Conservation (phyloP, 1,284 basidiomycete genomes). For the Meira miltonrushii region DNA sequence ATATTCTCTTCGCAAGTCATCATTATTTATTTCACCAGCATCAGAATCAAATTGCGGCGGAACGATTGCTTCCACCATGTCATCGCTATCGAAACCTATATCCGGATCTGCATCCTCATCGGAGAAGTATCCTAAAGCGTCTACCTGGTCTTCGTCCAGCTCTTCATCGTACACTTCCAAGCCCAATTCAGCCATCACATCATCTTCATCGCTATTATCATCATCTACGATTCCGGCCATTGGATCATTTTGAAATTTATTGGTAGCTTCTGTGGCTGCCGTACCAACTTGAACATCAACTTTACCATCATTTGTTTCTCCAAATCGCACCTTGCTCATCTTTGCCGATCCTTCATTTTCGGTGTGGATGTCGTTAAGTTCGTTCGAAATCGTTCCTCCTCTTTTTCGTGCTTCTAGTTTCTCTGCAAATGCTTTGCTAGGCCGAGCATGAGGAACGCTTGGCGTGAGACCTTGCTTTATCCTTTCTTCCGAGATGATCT, state of each 20-base stretch:
- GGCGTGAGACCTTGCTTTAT: slow-evolving; percentile 34
- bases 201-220: slow-evolving; percentile 7
- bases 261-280: not conserved
- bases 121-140: slow-evolving; percentile 25
- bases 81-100: slow-evolving; percentile 42
- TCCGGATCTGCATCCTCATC: slow-evolving; percentile 34
- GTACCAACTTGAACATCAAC: not conserved
- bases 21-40: not conserved
- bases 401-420: slow-evolving; percentile 25
- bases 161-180: slow-evolving; percentile 11
- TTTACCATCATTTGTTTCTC: not conserved
- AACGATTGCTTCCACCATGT: slow-evolving; percentile 31
- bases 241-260: no score
- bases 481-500: slow-evolving; percentile 21
- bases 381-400: not conserved
- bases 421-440: slow-evolving; percentile 46
- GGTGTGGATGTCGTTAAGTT: not conserved
- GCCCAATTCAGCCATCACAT: slow-evolving; percentile 64
- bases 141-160: slow-evolving; percentile 5
- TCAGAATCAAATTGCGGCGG: slow-evolving; percentile 29
- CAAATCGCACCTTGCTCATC: slow-evolving; percentile 13
- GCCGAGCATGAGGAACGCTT: slow-evolving; percentile 43
- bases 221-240: not conserved
- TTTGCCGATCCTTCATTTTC: slow-evolving; percentile 9
- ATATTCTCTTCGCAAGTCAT: slow-evolving; percentile 40